Percentiles rank a stretch among this genome's conserved stretches.
Evolutionary conservation across 257 asterid species (phyloP).

Genomic region (Solanum rostratum): DNA sequence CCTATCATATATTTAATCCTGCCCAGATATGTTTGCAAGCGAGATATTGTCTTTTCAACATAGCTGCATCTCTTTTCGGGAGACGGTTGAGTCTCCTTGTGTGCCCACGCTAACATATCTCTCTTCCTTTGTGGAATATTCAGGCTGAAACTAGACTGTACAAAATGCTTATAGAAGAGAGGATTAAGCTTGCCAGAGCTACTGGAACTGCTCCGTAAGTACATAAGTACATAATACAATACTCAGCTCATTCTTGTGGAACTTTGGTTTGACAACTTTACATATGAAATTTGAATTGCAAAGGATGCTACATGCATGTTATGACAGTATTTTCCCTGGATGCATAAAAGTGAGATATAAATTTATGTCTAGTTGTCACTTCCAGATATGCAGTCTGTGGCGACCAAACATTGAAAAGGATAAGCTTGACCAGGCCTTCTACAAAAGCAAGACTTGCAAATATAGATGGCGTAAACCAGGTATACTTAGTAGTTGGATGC

Average conservation of each 20-base stretch:
- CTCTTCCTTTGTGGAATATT: conserved; percentile 9
- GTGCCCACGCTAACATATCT: background rate
- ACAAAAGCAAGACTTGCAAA: conserved; percentile 92
- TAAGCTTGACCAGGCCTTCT: conserved; percentile 73
- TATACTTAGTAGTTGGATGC: conserved; percentile 10
- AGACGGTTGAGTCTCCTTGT: too few relatives aligned
- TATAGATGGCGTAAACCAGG: conserved; percentile 97
- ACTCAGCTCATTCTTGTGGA: background rate
- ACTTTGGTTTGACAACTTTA: background rate
- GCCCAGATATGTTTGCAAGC: too few relatives aligned
- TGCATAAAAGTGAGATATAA: background rate
- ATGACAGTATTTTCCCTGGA: background rate
- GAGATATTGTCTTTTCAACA: too few relatives aligned
- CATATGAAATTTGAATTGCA: background rate
- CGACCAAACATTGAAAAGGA: conserved; percentile 77
- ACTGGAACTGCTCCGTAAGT: conserved; percentile 89
- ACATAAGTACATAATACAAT: conserved; percentile 22
- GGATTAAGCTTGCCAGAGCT: conserved; percentile 75
- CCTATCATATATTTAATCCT: too few relatives aligned
- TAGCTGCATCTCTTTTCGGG: too few relatives aligned
- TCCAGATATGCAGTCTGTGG: conserved; percentile 94
- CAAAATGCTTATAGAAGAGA: conserved; percentile 69
- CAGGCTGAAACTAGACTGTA: conserved; percentile 70
- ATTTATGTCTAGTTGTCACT: conserved; percentile 4
- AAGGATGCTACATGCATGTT: background rate